Conservation (phyloP, 139 green algal species). For the Gonium pectorale region DNA sequence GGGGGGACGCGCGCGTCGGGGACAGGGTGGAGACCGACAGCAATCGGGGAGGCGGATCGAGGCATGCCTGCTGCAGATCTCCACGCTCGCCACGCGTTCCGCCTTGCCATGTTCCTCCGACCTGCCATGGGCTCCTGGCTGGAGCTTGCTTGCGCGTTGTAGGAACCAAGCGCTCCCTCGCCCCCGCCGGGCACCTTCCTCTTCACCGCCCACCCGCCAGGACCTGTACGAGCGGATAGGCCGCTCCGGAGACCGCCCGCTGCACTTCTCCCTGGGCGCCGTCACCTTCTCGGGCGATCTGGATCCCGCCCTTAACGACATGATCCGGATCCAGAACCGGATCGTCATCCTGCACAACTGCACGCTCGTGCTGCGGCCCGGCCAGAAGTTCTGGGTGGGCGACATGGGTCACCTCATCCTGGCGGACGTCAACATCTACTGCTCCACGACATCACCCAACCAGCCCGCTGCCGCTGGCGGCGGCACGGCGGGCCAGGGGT, state of each 20-base stretch:
- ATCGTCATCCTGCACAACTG: slow-evolving; percentile 32
- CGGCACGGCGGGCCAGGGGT: neutral
- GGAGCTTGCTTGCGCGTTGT: too few relatives aligned
- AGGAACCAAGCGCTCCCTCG: too few relatives aligned
- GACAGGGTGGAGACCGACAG: too few relatives aligned
- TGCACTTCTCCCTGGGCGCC: slow-evolving; percentile 20
- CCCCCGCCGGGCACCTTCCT: too few relatives aligned
- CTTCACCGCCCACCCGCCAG: too few relatives aligned
- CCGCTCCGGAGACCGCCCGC: neutral
- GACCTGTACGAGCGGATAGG: neutral
- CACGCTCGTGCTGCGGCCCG: neutral
- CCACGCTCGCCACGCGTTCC: too few relatives aligned
- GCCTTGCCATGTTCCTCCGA: too few relatives aligned
- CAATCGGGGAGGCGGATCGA: too few relatives aligned
- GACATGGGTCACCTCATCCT: slow-evolving; percentile 6
- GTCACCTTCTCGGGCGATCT: slow-evolving; percentile 27
- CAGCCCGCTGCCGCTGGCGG: neutral
- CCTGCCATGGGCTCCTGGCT: too few relatives aligned
- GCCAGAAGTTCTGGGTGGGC: slow-evolving; percentile 17
- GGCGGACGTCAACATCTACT: slow-evolving; percentile 14
- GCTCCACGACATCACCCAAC: neutral
- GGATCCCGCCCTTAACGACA: neutral
- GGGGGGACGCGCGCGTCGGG: too few relatives aligned
- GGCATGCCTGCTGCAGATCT: too few relatives aligned
- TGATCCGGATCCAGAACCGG: slow-evolving; percentile 17